These are phyloP conservation scores for Lipomyces sp. DNA, from an alignment of 805 yeast genomes.

Conservation along the genomic window DNA sequence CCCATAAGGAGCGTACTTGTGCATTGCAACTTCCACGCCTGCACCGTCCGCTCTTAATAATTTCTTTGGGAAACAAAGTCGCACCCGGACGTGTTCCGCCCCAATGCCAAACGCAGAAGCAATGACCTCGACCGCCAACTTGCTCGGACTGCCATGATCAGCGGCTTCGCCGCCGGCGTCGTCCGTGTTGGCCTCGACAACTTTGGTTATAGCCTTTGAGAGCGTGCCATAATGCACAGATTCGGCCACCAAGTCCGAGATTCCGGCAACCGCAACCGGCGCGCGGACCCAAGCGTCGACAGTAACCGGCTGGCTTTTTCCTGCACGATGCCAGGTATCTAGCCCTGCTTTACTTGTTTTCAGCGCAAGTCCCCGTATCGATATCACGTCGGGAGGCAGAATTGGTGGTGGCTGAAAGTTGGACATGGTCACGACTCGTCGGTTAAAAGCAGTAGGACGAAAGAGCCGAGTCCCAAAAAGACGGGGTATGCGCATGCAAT, in stretches of 20 bases:
- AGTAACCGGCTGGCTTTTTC: constrained; percentile 62
- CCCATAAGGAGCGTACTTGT: constrained; percentile 36
- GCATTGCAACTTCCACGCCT: constrained; percentile 51
- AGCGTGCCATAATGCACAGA: constrained; percentile 89
- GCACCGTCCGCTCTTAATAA: constrained; percentile 62
- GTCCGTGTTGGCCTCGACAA: constrained; percentile 47
- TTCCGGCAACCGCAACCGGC: constrained; percentile 73
- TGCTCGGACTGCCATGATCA: constrained; percentile 40
- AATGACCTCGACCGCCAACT: constrained; percentile 55
- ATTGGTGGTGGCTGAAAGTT: constrained; percentile 21
- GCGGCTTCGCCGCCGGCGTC: background rate
- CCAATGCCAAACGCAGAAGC: constrained; percentile 54
- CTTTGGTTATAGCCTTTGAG: constrained; percentile 64
- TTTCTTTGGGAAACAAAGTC: constrained; percentile 56
- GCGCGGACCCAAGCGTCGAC: constrained; percentile 67
- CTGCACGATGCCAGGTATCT: constrained; percentile 39
- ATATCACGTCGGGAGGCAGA: constrained; percentile 29
- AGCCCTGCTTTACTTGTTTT: constrained; percentile 44
- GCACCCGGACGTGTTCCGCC: constrained; percentile 52
- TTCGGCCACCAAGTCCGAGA: constrained; percentile 75
- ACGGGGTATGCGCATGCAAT: background rate
- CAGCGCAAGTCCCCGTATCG: constrained; percentile 57
- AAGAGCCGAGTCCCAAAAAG: background rate
- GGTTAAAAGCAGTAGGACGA: background rate
- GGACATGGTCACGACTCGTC: background rate